A percentile compares a stretch with the other conserved stretches of the same genome.
Evolutionary conservation across 805 yeast species (phyloP).

Genomic region (Ogataea neopini): DNA sequence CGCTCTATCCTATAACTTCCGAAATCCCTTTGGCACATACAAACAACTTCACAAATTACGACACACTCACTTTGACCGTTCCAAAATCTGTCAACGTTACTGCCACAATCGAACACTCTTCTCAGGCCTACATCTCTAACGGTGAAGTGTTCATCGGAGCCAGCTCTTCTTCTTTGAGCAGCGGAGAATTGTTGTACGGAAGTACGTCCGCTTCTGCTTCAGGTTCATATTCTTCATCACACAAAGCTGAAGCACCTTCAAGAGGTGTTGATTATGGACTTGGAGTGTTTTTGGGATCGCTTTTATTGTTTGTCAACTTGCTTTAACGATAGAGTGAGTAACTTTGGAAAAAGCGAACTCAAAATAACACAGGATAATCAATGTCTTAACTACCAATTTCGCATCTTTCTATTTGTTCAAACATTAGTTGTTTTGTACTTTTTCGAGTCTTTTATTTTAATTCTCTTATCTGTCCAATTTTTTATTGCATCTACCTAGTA

Average conservation of each 20-base stretch:
- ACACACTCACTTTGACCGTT: slow-evolving; percentile 30
- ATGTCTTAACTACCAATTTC: background rate
- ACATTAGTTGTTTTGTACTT: background rate
- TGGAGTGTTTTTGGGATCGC: slow-evolving; percentile 1
- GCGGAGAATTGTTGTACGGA: background rate
- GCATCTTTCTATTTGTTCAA: background rate
- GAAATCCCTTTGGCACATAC: slow-evolving; percentile 34
- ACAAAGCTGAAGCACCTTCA: background rate
- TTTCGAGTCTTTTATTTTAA: background rate
- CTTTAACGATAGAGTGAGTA: slow-evolving; percentile 1
- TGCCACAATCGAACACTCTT: slow-evolving; percentile 14
- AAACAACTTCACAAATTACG: slow-evolving; percentile 26
- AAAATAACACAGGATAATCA: background rate
- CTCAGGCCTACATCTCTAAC: slow-evolving; percentile 27
- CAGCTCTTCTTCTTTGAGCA: slow-evolving; percentile 1
- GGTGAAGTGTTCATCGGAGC: slow-evolving; percentile 31
- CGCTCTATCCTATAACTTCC: slow-evolving; percentile 27
- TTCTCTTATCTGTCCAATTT: background rate
- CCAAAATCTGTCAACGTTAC: slow-evolving; percentile 19
- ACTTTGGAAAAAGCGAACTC: background rate
- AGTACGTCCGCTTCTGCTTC: slow-evolving; percentile 12
- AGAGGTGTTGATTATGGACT: background rate
- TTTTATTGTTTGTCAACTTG: slow-evolving; percentile 6
- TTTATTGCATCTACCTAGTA: background rate
- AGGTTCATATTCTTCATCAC: slow-evolving; percentile 12